These are phyloP conservation scores for Abelmoschus esculentus DNA, from an alignment of 345 rosid genomes.

Conservation along the genomic window DNA sequence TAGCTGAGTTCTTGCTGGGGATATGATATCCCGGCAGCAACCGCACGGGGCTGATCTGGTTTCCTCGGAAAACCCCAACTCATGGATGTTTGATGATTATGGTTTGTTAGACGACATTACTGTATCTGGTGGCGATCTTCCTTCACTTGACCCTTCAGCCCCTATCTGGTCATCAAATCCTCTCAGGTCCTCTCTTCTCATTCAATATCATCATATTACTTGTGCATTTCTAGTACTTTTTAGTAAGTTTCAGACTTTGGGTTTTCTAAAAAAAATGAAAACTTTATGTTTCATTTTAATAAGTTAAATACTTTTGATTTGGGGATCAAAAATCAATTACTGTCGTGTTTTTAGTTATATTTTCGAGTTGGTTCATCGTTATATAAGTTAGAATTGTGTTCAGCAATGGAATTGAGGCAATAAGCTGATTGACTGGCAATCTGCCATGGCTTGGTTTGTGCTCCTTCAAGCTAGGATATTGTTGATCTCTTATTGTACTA, in stretches of 20 bases:
- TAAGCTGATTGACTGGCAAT: background rate
- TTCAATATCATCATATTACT: background rate
- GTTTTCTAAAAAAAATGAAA: background rate
- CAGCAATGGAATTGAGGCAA: background rate
- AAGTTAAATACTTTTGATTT: background rate
- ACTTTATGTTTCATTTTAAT: background rate
- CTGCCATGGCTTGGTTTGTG: background rate
- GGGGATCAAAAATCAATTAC: too few relatives aligned
- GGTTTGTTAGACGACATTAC: constrained; percentile 32
- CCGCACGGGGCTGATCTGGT: constrained; percentile 15
- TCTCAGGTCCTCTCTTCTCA: constrained; percentile 23
- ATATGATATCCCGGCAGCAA: background rate
- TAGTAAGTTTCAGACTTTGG: background rate
- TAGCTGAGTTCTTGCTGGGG: constrained; percentile 8
- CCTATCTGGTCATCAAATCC: constrained; percentile 30
- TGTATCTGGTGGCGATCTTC: constrained; percentile 32
- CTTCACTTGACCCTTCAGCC: constrained; percentile 22
- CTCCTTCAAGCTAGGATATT: background rate
- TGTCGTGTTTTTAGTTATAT: background rate
- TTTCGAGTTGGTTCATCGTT: background rate
- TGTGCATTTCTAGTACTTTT: background rate
- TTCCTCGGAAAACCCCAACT: constrained; percentile 25
- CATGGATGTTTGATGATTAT: constrained; percentile 30
- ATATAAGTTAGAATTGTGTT: background rate
- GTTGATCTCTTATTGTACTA: background rate